Evolutionary conservation across 495 filamentous ascomycete species (phyloP), one percentile per base, ranked within the genome.

Genomic region (Penicillium cinerascens): DNA sequence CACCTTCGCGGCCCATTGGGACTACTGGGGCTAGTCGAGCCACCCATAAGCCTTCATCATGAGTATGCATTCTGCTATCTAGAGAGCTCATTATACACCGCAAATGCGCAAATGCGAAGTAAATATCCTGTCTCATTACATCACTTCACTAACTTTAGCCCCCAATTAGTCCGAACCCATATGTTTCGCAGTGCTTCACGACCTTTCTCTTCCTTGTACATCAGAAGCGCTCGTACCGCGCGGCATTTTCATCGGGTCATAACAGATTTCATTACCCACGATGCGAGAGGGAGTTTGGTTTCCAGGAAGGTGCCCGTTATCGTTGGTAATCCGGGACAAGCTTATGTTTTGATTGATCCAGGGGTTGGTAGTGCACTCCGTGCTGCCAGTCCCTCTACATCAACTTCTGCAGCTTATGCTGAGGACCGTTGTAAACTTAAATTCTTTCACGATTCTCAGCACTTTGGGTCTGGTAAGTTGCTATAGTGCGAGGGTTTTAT

Each of bases 371-470:
- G 20, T 55, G 59, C 62, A 47, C 56, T 71, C 36, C 47, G 63
- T 44, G 59, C 68, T 58, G 64, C 60, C 23, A 64, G 60, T 47
- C 58, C 57, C 40, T 42, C 49, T 40, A 33, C 42, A 42, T 55
- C 50, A 27, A 17, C 60, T 56, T 59, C 60, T 58, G 56, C n/a
- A n/a, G n/a, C 51, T 43, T 47, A 33, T 48, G 43, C 55, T 50
- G 50, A 54, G 57, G 54, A 63, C 51, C 58, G 51, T 54, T 72
- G 58, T 58, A 64, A 66, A 55, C 59, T 72, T 49, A 65, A 56
- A 37, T 70, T 68, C 53, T 69, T 63, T 43, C 67, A 68, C 42
- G 59, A 65, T 50, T 66, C 63, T 15, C 52, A 61, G 56, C 55
- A 66, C 39, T 70, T 72, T 52, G 61, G 64, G 10, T 55, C 60